phyloP scores from a whole-genome alignment of 2,329 filamentous ascomycete species.

The Paecilomyces formosus region DNA sequence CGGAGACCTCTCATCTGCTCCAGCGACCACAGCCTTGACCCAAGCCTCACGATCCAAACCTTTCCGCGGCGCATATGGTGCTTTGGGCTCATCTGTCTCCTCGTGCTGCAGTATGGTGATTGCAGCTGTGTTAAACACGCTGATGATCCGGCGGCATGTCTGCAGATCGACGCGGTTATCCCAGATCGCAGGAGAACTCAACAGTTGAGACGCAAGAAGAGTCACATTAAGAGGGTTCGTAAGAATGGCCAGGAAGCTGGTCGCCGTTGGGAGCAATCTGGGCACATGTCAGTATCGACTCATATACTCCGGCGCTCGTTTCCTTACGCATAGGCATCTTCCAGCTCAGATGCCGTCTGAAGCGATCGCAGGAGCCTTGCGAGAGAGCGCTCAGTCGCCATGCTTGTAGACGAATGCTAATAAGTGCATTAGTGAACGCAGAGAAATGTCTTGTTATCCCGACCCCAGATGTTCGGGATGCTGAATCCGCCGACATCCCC shows the following conservation, averaged over 20 bases:
- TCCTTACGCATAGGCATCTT: conserved; percentile 52
- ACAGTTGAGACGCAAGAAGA: conserved; percentile 52
- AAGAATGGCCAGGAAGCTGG: conserved; percentile 40
- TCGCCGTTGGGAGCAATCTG: conserved; percentile 48
- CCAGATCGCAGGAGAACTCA: conserved; percentile 55
- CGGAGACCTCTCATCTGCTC: conserved; percentile 54
- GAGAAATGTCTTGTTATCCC: not conserved
- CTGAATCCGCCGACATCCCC: conserved; percentile 22
- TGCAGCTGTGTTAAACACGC: conserved; percentile 55
- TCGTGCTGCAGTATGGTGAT: conserved; percentile 47
- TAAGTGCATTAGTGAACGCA: conserved; percentile 3
- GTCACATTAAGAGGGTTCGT: conserved; percentile 57
- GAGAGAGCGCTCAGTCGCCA: conserved; percentile 55
- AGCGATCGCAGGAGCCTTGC: conserved; percentile 54
- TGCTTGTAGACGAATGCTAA: conserved; percentile 17
- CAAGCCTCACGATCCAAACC: conserved; percentile 49
- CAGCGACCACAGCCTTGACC: conserved; percentile 51
- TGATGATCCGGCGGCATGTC: conserved; percentile 49
- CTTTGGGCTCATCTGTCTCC: conserved; percentile 24
- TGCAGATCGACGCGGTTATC: conserved; percentile 46
- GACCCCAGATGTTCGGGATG: conserved; percentile 1
- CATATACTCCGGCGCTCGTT: conserved; percentile 7
- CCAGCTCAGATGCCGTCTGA: conserved; percentile 50
- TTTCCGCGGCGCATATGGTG: conserved; percentile 38
- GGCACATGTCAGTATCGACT: conserved; percentile 11